A percentile compares a stretch with the other conserved stretches of the same genome.
Conservation (phyloP, 1,284 basidiomycete species). For the Melanopsichium pennsylvanicum region DNA sequence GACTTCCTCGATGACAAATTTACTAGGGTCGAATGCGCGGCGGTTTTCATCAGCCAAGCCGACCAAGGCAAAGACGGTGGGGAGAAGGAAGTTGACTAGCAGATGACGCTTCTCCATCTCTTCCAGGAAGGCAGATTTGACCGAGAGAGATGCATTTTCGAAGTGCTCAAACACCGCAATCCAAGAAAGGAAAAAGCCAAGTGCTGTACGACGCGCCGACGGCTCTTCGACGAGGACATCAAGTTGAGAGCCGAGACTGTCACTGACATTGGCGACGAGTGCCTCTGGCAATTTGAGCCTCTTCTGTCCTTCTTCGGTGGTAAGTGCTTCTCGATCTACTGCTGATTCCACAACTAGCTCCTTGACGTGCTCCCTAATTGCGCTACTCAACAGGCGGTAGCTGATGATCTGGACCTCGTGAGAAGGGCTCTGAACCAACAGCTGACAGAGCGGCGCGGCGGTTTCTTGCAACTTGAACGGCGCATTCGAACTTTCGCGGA, state of each 20-base stretch:
- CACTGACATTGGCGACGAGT: constrained; percentile 31
- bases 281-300: constrained; percentile 24
- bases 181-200: constrained; percentile 79
- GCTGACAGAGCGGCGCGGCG: constrained; percentile 19
- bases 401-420: constrained; percentile 52
- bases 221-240: constrained; percentile 31
- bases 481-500: constrained; percentile 36
- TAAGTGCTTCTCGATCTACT: constrained; percentile 25
- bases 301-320: constrained; percentile 24
- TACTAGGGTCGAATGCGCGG: constrained; percentile 75
- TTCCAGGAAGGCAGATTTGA: constrained; percentile 81
- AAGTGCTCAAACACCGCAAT: constrained; percentile 89
- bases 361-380: constrained; percentile 47
- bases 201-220: constrained; percentile 31
- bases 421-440: constrained; percentile 34
- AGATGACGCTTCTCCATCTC: constrained; percentile 79
- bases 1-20: constrained; percentile 86
- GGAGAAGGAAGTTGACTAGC: constrained; percentile 75
- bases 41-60: constrained; percentile 31
- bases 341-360: constrained; percentile 56
- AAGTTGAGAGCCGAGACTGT: constrained; percentile 27
- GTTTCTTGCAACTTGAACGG: constrained; percentile 34
- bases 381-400: constrained; percentile 32
- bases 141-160: constrained; percentile 81
- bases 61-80: constrained; percentile 78